Conservation (phyloP, 306 rosid species). For the Corylus avellana region DNA sequence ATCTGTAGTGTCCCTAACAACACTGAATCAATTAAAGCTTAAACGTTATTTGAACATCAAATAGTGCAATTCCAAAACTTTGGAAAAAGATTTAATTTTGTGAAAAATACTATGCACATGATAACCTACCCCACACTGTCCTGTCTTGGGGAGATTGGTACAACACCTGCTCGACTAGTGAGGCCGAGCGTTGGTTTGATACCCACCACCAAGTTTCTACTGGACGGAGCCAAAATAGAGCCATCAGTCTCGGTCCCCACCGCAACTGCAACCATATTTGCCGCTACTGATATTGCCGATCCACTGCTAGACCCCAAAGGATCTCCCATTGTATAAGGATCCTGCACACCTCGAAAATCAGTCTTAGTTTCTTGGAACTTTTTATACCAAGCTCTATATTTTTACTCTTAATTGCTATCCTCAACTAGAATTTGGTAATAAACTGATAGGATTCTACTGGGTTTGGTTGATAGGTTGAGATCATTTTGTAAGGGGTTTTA, state of each 20-base stretch:
- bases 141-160: neutral
- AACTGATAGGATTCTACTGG: no score
- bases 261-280: constrained; percentile 46
- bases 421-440: neutral
- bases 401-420: neutral
- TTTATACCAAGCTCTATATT: neutral
- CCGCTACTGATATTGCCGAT: constrained; percentile 51
- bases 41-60: neutral
- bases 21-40: no score
- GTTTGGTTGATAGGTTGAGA: no score
- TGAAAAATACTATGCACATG: no score
- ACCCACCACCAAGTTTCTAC: constrained; percentile 29
- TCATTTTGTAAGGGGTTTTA: no score
- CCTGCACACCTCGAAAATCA: constrained; percentile 17
- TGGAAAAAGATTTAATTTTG: neutral
- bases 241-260: constrained; percentile 54
- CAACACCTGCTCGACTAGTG: neutral
- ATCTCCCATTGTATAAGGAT: constrained; percentile 36
- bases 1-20: no score
- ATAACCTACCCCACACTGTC: constrained; percentile 44
- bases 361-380: neutral
- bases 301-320: constrained; percentile 65
- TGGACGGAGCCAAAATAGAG: constrained; percentile 41
- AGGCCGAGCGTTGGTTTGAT: no score
- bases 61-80: no score